phyloP scores from a whole-genome alignment of 441 rosid species.

The Iberis amara region DNA sequence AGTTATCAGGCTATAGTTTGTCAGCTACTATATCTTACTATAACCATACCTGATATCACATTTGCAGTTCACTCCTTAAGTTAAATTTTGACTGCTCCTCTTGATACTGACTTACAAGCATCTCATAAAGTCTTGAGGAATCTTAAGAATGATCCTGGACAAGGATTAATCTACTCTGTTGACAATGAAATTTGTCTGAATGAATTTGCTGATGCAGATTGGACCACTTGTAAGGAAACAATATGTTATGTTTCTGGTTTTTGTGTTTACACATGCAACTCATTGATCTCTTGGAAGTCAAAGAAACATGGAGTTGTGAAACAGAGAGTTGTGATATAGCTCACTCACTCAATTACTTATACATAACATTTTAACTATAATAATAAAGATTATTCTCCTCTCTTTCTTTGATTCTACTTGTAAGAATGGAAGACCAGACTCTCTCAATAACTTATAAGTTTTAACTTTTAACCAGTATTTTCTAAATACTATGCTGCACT shows the following conservation, averaged over 20 bases:
- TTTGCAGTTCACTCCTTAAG: neutral
- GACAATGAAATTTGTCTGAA: neutral
- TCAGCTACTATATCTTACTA: neutral
- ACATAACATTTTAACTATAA: too few relatives aligned
- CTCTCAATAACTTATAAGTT: too few relatives aligned
- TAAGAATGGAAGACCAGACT: too few relatives aligned
- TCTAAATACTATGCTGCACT: too few relatives aligned
- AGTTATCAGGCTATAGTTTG: neutral
- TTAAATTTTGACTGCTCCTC: neutral
- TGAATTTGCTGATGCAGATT: neutral
- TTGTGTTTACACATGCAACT: too few relatives aligned
- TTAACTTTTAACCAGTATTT: too few relatives aligned
- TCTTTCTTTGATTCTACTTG: too few relatives aligned
- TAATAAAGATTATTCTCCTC: too few relatives aligned
- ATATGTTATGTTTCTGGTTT: neutral
- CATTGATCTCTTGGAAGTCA: neutral
- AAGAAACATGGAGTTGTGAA: neutral
- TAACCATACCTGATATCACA: neutral
- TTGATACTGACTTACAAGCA: neutral
- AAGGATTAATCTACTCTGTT: neutral
- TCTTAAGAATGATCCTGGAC: neutral
- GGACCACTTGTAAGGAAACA: neutral
- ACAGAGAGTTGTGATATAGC: too few relatives aligned
- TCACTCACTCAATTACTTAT: too few relatives aligned
- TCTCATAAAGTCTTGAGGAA: neutral